A percentile compares a stretch with the other conserved stretches of the same genome.
Conservation (phyloP, 2,329 filamentous ascomycete species). For the Hirsutella rhossiliensis region DNA sequence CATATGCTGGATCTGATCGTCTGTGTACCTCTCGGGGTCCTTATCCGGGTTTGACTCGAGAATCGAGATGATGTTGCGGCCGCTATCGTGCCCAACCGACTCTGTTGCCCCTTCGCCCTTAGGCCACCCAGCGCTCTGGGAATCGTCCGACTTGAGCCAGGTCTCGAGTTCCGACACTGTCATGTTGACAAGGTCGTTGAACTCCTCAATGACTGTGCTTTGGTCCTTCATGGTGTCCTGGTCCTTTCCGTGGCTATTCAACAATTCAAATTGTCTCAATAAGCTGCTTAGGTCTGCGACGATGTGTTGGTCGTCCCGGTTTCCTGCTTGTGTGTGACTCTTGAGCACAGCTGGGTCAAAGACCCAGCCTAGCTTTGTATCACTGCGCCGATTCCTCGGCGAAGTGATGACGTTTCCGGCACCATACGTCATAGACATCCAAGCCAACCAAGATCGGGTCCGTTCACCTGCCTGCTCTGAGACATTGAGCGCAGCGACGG, state of each 20-base stretch:
- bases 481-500: background rate
- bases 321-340: background rate
- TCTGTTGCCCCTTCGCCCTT: slow-evolving; percentile 47
- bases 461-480: background rate
- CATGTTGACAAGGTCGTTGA: slow-evolving; percentile 58
- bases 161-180: slow-evolving; percentile 43
- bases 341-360: background rate
- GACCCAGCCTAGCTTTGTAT: background rate
- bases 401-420: slow-evolving; percentile 3
- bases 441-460: background rate
- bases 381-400: background rate
- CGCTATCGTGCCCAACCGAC: slow-evolving; percentile 51
- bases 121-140: slow-evolving; percentile 44
- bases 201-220: slow-evolving; percentile 35
- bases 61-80: slow-evolving; percentile 51
- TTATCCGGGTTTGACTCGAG: slow-evolving; percentile 49
- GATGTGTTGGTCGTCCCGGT: background rate
- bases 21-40: slow-evolving; percentile 41
- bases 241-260: background rate
- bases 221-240: slow-evolving; percentile 9
- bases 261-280: background rate
- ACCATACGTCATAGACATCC: slow-evolving; percentile 2
- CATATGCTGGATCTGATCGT: slow-evolving; percentile 46
- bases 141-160: slow-evolving; percentile 50
- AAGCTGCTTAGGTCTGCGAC: background rate